Evolutionary conservation across 2,329 filamentous ascomycete genomes (phyloP).

Genomic region (Microcyclospora tardicrescens): DNA sequence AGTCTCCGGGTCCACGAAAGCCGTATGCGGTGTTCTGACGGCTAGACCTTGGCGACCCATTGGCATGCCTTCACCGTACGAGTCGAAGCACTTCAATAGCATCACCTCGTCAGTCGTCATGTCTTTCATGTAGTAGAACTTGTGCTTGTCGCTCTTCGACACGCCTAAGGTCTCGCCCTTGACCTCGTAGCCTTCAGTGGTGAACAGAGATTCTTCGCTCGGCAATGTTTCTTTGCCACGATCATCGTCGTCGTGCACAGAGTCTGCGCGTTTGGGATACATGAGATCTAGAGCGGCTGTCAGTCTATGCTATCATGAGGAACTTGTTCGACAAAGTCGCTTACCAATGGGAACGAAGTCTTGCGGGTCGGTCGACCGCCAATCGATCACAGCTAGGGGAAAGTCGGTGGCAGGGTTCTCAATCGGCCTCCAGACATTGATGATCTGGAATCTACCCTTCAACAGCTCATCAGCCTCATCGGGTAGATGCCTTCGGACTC

Average conservation of each 20-base stretch:
- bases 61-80: conserved; percentile 29
- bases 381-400: conserved; percentile 57
- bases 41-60: conserved; percentile 27
- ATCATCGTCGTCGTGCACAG: conserved; percentile 36
- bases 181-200: conserved; percentile 48
- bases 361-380: conserved; percentile 41
- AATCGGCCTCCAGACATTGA: conserved; percentile 61
- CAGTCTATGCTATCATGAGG: too few relatives aligned
- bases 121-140: conserved; percentile 54
- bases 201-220: conserved; percentile 32
- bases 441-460: conserved; percentile 49
- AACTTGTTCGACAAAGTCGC: too few relatives aligned
- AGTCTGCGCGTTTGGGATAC: conserved; percentile 40
- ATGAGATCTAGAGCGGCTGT: conserved; percentile 32
- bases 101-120: conserved; percentile 47
- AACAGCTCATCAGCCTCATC: conserved; percentile 45
- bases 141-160: conserved; percentile 43
- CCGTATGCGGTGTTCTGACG: conserved; percentile 52
- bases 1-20: conserved; percentile 65
- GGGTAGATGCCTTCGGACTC: conserved; percentile 49
- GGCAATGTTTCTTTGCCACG: conserved; percentile 46
- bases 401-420: conserved; percentile 49
- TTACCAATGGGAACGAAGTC: conserved; percentile 46
- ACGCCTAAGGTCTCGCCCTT: conserved; percentile 52
- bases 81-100: conserved; percentile 40